These are phyloP conservation scores for Odontarrhena argentea DNA, from an alignment of 345 rosid genomes.

Conservation along the genomic window DNA sequence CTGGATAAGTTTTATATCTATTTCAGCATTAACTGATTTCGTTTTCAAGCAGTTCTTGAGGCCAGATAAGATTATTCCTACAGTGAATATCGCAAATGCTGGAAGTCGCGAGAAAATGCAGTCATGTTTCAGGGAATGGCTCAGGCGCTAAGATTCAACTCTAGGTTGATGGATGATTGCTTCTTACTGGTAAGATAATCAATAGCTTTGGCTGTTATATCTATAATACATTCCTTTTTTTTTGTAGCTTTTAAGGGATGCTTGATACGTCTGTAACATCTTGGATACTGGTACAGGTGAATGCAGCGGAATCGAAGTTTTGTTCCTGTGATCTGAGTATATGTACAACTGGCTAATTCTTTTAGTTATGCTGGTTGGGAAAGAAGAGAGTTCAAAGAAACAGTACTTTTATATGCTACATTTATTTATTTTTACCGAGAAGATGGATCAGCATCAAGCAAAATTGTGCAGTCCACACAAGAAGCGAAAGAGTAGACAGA, in stretches of 20 bases:
- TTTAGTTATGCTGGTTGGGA: conserved; percentile 29
- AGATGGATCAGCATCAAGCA: conserved; percentile 1
- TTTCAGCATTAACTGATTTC: conserved; percentile 14
- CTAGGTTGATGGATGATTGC: conserved; percentile 10
- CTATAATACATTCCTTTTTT: neutral
- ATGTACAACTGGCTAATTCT: conserved; percentile 8
- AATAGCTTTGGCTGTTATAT: neutral
- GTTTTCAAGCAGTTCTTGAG: conserved; percentile 53
- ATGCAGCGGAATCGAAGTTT: conserved; percentile 1
- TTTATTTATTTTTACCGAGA: conserved; percentile 3
- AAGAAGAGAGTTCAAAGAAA: neutral
- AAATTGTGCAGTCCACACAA: conserved; percentile 1
- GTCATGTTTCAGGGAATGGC: conserved; percentile 70
- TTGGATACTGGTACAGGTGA: conserved; percentile 5
- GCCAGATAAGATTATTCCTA: conserved; percentile 80
- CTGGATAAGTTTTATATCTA: neutral
- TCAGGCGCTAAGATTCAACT: conserved; percentile 42
- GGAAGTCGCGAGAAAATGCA: conserved; percentile 73
- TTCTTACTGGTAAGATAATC: conserved; percentile 7
- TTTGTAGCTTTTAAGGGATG: conserved; percentile 14
- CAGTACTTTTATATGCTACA: conserved; percentile 12
- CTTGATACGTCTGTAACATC: conserved; percentile 26
- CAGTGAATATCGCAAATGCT: conserved; percentile 65
- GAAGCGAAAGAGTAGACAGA: conserved; percentile 4
- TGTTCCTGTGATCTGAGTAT: conserved; percentile 1